A percentile compares a stretch with the other conserved stretches of the same genome.
phyloP scores from a whole-genome alignment of 306 rosid genomes.

The Pachyrhizus erosus region DNA sequence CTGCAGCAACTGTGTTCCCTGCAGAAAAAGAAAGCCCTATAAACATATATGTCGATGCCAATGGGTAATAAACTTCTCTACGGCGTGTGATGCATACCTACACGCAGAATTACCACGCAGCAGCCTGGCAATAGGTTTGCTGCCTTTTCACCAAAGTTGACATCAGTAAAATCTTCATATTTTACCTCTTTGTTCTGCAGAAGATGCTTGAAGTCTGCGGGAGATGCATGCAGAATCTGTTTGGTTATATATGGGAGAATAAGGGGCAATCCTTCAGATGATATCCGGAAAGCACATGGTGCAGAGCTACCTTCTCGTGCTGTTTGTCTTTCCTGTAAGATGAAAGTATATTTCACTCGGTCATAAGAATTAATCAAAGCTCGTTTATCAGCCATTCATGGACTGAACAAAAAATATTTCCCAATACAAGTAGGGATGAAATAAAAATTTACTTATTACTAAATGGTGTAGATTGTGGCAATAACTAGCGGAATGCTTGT shows the following conservation, averaged over 20 bases:
- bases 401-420: constrained; percentile 11
- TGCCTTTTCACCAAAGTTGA: constrained; percentile 73
- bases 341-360: constrained; percentile 25
- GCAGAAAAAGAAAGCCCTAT: constrained; percentile 38
- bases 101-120: constrained; percentile 74
- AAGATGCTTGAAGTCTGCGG: constrained; percentile 78
- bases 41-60: background rate
- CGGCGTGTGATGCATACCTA: constrained; percentile 57
- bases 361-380: constrained; percentile 4
- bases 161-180: constrained; percentile 83
- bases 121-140: constrained; percentile 80
- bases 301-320: constrained; percentile 81
- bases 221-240: constrained; percentile 81
- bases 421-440: background rate
- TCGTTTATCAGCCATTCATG: background rate
- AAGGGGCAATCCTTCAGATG: constrained; percentile 94
- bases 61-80: constrained; percentile 1
- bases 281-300: constrained; percentile 88
- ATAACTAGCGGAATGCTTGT: constrained; percentile 6
- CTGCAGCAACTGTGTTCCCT: constrained; percentile 51
- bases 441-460: background rate
- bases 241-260: constrained; percentile 81
- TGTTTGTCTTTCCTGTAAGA: constrained; percentile 87
- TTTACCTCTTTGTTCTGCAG: constrained; percentile 76
- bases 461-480: background rate